These are phyloP conservation scores for Suillus ampliporus DNA, from an alignment of 768 basidiomycete genomes.

Conservation along the genomic window DNA sequence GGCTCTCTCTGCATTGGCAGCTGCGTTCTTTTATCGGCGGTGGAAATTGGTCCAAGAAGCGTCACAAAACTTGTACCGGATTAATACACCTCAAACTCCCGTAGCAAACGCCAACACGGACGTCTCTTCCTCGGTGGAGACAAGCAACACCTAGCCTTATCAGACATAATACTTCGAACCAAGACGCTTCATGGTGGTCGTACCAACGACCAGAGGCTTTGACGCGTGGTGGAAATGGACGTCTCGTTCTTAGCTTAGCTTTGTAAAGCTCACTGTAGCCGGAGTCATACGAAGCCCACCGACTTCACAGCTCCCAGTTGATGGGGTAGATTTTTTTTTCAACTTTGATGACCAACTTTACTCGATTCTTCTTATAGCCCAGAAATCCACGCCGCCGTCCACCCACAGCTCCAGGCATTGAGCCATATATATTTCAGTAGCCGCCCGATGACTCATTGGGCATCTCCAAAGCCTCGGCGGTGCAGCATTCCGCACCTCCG, in stretches of 20 bases:
- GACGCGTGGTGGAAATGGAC: not conserved
- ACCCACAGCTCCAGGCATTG: slow-evolving; percentile 28
- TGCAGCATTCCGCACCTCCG: slow-evolving; percentile 7
- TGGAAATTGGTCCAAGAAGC: slow-evolving; percentile 30
- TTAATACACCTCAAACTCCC: slow-evolving; percentile 15
- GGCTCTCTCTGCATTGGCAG: slow-evolving; percentile 20
- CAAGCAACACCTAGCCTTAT: slow-evolving; percentile 17
- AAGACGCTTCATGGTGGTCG: slow-evolving; percentile 7
- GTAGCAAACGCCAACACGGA: slow-evolving; percentile 12
- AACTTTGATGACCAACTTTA: not conserved
- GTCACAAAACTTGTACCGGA: slow-evolving; percentile 21
- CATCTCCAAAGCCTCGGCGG: not conserved
- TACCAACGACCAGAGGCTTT: slow-evolving; percentile 17
- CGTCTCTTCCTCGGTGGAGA: slow-evolving; percentile 28
- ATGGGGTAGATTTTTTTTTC: slow-evolving; percentile 22
- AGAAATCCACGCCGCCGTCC: slow-evolving; percentile 23
- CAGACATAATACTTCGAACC: slow-evolving; percentile 14
- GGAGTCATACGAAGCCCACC: slow-evolving; percentile 7
- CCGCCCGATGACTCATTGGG: slow-evolving; percentile 5
- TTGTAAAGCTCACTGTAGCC: slow-evolving; percentile 14
- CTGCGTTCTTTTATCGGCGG: slow-evolving; percentile 32
- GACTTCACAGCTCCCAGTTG: slow-evolving; percentile 3
- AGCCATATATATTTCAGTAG: not conserved
- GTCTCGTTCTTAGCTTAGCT: not conserved
- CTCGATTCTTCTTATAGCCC: slow-evolving; percentile 13